These are phyloP conservation scores for Fermentozyma sake DNA, from an alignment of 1,139 yeast species.

Conservation along the genomic window DNA sequence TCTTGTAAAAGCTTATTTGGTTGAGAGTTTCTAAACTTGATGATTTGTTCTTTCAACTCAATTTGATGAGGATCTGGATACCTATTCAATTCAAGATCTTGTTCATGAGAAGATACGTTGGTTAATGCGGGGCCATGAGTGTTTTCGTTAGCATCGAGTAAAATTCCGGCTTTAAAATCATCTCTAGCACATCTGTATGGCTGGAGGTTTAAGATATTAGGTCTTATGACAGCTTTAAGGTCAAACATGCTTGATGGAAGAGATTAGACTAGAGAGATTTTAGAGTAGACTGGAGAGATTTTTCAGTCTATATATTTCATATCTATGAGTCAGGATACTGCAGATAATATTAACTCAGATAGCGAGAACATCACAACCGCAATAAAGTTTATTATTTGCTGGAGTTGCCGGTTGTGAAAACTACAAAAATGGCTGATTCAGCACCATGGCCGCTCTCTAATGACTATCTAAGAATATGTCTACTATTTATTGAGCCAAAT, in stretches of 20 bases:
- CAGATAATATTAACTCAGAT: too few species aligned
- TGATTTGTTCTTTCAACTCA: slow-evolving; percentile 68
- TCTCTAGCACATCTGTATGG: slow-evolving; percentile 97
- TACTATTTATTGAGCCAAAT: too few species aligned
- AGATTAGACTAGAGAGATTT: too few species aligned
- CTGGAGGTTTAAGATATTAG: slow-evolving; percentile 73
- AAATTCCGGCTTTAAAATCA: slow-evolving; percentile 60
- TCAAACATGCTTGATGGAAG: slow-evolving; percentile 50
- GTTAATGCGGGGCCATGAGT: slow-evolving; percentile 82
- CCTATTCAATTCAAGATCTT: slow-evolving; percentile 60
- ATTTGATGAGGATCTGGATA: slow-evolving; percentile 96
- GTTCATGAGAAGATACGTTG: slow-evolving; percentile 20
- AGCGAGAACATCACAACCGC: too few species aligned
- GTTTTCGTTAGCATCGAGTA: slow-evolving; percentile 94
- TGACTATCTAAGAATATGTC: too few species aligned
- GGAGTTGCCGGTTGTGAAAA: too few species aligned
- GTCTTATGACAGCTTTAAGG: slow-evolving; percentile 63
- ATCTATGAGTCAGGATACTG: too few species aligned
- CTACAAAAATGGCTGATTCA: too few species aligned
- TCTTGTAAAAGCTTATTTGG: slow-evolving; percentile 22
- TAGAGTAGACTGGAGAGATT: too few species aligned
- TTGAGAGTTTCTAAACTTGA: slow-evolving; percentile 61
- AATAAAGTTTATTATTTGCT: too few species aligned
- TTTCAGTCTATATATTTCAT: too few species aligned
- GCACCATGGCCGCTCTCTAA: too few species aligned